Base-by-base conservation (phyloP, 495 filamentous ascomycete genomes). In the Aspergillus steynii region DNA sequence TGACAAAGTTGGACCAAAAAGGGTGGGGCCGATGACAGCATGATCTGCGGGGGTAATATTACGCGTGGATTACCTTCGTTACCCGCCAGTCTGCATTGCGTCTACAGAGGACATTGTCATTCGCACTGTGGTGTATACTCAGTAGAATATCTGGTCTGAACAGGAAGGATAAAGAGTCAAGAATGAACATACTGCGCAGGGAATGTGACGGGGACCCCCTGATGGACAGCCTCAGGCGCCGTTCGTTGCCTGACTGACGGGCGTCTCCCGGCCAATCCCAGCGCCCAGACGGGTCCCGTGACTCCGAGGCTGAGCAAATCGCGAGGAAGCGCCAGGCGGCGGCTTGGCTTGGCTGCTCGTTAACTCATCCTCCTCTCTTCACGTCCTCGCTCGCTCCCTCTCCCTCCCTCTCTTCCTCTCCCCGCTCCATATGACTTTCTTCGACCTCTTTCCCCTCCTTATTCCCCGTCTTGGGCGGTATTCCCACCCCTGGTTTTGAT, bases 291-390 rank as follows among this genome's bases (percentile, higher is more conserved):
- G 10, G 37, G 14, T 42, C 37, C 60, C 65, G 65, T 68, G 65
- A 68, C 60, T 55, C 65, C 62, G 50, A 55, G 60, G 60, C 62
- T 50, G 55, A 59, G 55, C 50, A 42, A 20, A 2, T 20, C 20
- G 20, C 20, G 20, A 20, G 20, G 20, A 20, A 20, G 20, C 20
- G 20, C 7, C 5, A 42, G 12, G 9, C 37, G 0, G 37, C 37
- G 1, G 37, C 37, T 15, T 1, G 31, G 31, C 37, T 42, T 42
- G 37, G 37, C 37, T 27, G 47, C 53, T 60, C 15, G 47, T 51
- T 37, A 45, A 54, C 46, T 29, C 26, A 37, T 46, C 15, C 32
- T 51, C 34, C 15, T 31, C n/a, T 20, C 4, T 20, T 20, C 31
- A 52, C 31, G 34, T n/a, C 54, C 31, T 56, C 55, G 51, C 48